phyloP scores from a whole-genome alignment of 495 filamentous ascomycete genomes.

The Aspergillus homomorphus region DNA sequence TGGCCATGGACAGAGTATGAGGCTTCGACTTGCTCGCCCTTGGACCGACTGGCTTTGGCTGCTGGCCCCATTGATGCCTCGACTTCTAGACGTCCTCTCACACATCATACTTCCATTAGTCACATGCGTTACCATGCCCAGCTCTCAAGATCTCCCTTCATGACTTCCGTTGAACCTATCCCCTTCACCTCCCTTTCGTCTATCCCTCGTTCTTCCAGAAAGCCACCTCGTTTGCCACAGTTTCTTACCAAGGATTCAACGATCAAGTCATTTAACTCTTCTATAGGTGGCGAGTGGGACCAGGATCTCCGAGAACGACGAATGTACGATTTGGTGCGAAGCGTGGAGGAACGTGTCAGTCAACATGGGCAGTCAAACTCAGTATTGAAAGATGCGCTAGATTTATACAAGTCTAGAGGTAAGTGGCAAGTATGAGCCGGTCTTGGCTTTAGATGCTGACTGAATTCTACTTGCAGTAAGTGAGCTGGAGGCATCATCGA shows the following conservation, averaged over 20 bases:
- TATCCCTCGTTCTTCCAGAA: conserved; percentile 23
- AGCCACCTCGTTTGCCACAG: conserved; percentile 16
- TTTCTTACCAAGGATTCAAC: conserved; percentile 75
- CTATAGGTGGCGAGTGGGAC: conserved; percentile 63
- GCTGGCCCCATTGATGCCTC: conserved; percentile 4
- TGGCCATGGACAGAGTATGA: conserved; percentile 1
- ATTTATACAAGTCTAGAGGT: conserved; percentile 72
- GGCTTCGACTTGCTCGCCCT: conserved; percentile 6
- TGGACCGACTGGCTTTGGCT: conserved; percentile 15
- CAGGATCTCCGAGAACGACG: conserved; percentile 61
- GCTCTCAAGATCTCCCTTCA: conserved; percentile 7
- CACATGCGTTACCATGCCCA: conserved; percentile 16
- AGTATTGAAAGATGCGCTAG: conserved; percentile 64
- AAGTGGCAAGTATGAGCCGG: conserved; percentile 25
- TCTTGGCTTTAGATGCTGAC: background rate
- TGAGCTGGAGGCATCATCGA: conserved; percentile 61
- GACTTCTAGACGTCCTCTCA: conserved; percentile 7
- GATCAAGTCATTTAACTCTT: conserved; percentile 44
- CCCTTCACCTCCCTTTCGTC: conserved; percentile 21
- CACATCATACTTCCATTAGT: conserved; percentile 17
- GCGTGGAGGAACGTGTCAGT: conserved; percentile 60
- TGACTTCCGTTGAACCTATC: conserved; percentile 24
- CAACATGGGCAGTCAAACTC: conserved; percentile 58
- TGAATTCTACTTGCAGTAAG: conserved; percentile 46
- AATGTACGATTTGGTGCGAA: conserved; percentile 60